Evolutionary conservation across 2,329 filamentous ascomycete genomes (phyloP).

Genomic region (Ciborinia camelliae): DNA sequence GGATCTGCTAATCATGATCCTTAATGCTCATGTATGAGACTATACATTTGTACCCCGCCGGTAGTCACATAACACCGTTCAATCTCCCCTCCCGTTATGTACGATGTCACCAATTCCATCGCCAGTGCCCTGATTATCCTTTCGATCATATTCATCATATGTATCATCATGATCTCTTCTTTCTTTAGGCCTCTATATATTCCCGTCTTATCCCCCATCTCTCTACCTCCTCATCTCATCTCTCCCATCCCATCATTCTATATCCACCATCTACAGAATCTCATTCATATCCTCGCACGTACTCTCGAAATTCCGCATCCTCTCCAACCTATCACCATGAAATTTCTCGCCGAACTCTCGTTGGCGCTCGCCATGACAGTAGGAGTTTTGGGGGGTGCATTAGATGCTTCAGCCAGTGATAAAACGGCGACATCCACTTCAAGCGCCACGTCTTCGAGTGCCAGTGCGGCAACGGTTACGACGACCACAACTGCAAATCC

Average conservation of each 20-base stretch:
- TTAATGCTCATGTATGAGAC: not conserved
- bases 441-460: not conserved
- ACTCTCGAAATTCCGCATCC: not conserved
- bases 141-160: not conserved
- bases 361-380: not conserved
- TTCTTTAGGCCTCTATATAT: not conserved
- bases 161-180: not conserved
- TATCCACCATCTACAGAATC: not conserved
- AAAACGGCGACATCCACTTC: not conserved
- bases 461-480: not conserved
- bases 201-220: not conserved
- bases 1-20: not conserved
- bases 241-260: not conserved
- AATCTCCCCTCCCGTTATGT: not conserved
- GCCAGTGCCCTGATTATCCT: not conserved
- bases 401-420: not conserved
- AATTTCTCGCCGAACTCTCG: not conserved
- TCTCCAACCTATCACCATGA: not conserved
- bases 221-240: not conserved
- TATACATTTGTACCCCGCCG: not conserved
- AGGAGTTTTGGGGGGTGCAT: not conserved
- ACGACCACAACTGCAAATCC: not conserved
- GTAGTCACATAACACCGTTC: not conserved
- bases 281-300: not conserved
- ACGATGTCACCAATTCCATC: conserved; percentile 1